Conservation (phyloP, 495 filamentous ascomycete species). For the Talaromyces nanjingensis region DNA sequence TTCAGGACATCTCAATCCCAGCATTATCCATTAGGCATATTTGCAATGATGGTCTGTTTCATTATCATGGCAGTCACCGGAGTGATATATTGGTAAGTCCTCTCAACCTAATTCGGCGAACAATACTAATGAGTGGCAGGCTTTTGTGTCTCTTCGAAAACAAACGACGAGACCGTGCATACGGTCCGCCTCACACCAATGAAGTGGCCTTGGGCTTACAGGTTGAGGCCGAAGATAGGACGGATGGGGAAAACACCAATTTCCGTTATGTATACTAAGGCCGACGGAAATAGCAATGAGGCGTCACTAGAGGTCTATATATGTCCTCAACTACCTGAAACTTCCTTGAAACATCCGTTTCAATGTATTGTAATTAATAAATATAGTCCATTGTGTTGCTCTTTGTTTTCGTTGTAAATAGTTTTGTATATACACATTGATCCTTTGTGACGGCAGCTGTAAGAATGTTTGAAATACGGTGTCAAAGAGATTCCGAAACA, state of each 20-base stretch:
- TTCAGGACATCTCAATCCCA: constrained; percentile 38
- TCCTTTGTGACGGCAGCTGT: neutral
- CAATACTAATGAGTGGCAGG: neutral
- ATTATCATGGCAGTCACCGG: constrained; percentile 1
- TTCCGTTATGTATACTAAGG: constrained; percentile 5
- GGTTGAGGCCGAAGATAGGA: neutral
- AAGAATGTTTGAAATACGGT: neutral
- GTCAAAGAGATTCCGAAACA: neutral
- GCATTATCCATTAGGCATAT: constrained; percentile 29
- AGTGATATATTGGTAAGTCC: neutral
- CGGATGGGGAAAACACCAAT: constrained; percentile 1
- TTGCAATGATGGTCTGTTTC: constrained; percentile 44
- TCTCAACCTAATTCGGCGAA: neutral
- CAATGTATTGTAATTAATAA: neutral
- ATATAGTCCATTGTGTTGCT: neutral
- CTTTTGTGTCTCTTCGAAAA: neutral
- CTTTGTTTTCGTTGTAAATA: neutral
- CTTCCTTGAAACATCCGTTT: neutral
- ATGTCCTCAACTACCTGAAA: neutral
- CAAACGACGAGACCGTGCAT: neutral
- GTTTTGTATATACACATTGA: neutral
- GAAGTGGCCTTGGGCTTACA: neutral
- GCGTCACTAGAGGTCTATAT: neutral
- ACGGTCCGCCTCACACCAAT: neutral
- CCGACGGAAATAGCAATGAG: neutral